Conservation (phyloP, 108 stramenopile species). For the Skeletonema grethae region DNA sequence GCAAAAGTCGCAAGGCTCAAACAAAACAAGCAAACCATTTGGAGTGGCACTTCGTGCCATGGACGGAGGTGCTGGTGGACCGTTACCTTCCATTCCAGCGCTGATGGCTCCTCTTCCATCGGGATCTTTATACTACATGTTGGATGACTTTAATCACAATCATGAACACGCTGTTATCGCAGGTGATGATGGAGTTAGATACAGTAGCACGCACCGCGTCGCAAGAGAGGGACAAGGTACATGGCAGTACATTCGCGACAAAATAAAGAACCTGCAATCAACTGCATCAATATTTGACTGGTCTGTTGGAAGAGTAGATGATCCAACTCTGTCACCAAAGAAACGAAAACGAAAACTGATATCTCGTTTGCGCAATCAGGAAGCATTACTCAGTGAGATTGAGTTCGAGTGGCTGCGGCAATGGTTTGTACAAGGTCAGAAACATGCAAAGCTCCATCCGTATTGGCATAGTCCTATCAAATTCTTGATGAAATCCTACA, state of each 20-base stretch:
- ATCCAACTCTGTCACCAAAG: slow-evolving; percentile 1
- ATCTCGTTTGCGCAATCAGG: slow-evolving; percentile 37
- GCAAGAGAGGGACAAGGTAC: slow-evolving; percentile 56
- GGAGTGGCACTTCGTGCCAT: slow-evolving; percentile 72
- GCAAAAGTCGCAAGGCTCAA: neutral
- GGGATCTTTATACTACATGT: slow-evolving; percentile 81
- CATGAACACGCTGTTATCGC: slow-evolving; percentile 82
- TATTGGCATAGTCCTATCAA: slow-evolving; percentile 58
- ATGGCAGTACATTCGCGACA: slow-evolving; percentile 60
- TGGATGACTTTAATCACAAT: slow-evolving; percentile 89
- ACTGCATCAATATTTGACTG: slow-evolving; percentile 15
- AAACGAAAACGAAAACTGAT: slow-evolving; percentile 24
- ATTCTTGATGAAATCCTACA: slow-evolving; percentile 23
- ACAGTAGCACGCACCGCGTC: slow-evolving; percentile 70
- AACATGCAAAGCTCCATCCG: slow-evolving; percentile 56
- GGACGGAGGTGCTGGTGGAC: slow-evolving; percentile 37
- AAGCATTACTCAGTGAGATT: slow-evolving; percentile 66
- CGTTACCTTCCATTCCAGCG: slow-evolving; percentile 21
- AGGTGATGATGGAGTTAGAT: slow-evolving; percentile 53
- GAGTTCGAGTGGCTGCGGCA: slow-evolving; percentile 89
- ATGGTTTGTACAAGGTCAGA: slow-evolving; percentile 74
- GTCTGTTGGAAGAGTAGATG: neutral
- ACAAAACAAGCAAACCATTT: slow-evolving; percentile 57
- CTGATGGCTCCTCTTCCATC: slow-evolving; percentile 54
- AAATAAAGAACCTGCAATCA: slow-evolving; percentile 14